Percentiles rank a stretch among this genome's conserved stretches.
phyloP scores from a whole-genome alignment of 306 rosid species.

The Sophora flavescens region DNA sequence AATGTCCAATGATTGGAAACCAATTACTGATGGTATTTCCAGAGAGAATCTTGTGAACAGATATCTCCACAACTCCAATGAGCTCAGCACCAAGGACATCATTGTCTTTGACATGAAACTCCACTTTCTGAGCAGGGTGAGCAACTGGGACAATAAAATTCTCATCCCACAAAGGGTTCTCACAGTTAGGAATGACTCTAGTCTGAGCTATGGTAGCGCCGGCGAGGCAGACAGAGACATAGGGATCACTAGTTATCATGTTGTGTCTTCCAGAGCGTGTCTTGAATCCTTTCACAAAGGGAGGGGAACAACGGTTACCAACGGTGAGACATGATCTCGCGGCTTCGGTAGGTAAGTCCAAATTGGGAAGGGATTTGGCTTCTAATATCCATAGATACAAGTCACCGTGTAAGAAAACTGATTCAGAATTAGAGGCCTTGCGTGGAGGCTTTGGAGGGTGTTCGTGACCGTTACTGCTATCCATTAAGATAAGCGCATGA shows the following conservation, averaged over 20 bases:
- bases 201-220: slow-evolving; percentile 80
- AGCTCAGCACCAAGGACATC: slow-evolving; percentile 80
- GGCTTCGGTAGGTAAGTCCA: slow-evolving; percentile 66
- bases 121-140: slow-evolving; percentile 62
- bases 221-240: slow-evolving; percentile 68
- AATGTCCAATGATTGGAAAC: slow-evolving; percentile 65
- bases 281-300: slow-evolving; percentile 52
- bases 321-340: slow-evolving; percentile 64
- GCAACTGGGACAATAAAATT: slow-evolving; percentile 73
- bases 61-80: slow-evolving; percentile 70
- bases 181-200: slow-evolving; percentile 63
- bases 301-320: slow-evolving; percentile 57
- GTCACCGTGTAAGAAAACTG: slow-evolving; percentile 68
- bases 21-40: slow-evolving; percentile 63
- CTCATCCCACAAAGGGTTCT: slow-evolving; percentile 78
- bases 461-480: too few relatives aligned
- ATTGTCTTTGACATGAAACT: slow-evolving; percentile 73
- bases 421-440: slow-evolving; percentile 6
- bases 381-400: slow-evolving; percentile 69
- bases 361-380: slow-evolving; percentile 80
- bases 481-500: too few relatives aligned
- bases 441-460: too few relatives aligned
- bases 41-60: slow-evolving; percentile 55
- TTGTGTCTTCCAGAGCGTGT: slow-evolving; percentile 52
- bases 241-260: slow-evolving; percentile 76